Base-by-base conservation (phyloP, 768 basidiomycete genomes). In the Paxillus involutus region DNA sequence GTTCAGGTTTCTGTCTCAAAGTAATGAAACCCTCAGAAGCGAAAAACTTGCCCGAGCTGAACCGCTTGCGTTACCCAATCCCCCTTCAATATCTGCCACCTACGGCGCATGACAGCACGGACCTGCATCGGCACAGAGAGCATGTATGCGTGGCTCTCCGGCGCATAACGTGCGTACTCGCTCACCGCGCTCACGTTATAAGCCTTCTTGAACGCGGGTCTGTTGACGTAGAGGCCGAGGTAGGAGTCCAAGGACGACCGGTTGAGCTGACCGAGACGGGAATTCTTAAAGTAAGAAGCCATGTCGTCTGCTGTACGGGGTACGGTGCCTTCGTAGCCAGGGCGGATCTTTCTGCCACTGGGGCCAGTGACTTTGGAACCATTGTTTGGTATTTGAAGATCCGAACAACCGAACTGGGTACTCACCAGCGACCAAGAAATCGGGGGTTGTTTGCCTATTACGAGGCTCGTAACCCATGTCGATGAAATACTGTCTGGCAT, bases 271-370 rank as follows among this genome's bases (percentile, higher is more conserved):
- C 77, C 77, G 0, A 75, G 35, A 10, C 68, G 42, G 3, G 81
- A 83, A 14, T 63, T 58, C 47, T 59, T 66, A 63, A 80, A 83
- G 58, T 77, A 70, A 2, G 72, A 62, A 0, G 77, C 84, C 57
- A 88, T 84, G 62, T 88, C 84, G 3, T 67, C 73, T 1, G 87
- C 77, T 0, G 81, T 81, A 32, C 75, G 74, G 1, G 87, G 86
- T 0, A 75, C 71, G 14, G 66, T 67, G 1, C 54, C 49, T 14
- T 73, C 69, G 41, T 75, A 70, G 3, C 75, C 78, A 1, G 68
- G 46, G 19, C 81, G 78, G 4, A 75, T 63, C 16, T 75, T 80
- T 44, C 89, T 84, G 0, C 77, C 82, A 19, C 74, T 74, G 2
- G 84, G 80, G 58, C 88, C 83, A 4, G 86, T 87, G 8, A 81